Evolutionary conservation across 2,329 filamentous ascomycete genomes (phyloP).

Genomic region (Hypoxylon sp.): DNA sequence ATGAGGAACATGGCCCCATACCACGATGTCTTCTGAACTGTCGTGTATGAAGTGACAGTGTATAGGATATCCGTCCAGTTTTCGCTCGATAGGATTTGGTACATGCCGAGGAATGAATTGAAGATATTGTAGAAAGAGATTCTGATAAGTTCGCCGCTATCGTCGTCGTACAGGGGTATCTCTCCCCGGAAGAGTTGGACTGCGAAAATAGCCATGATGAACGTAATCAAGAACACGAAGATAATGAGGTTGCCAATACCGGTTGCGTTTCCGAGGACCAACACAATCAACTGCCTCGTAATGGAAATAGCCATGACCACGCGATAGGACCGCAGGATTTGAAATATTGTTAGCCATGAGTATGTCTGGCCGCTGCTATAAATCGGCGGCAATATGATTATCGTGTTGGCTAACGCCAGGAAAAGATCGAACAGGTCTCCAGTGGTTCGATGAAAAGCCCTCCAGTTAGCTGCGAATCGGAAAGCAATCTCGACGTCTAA

Average conservation of each 20-base stretch:
- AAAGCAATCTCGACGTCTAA: slow-evolving; percentile 84
- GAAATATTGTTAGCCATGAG: slow-evolving; percentile 89
- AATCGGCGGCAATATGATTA: slow-evolving; percentile 87
- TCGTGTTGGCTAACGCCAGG: slow-evolving; percentile 79
- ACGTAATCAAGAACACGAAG: slow-evolving; percentile 96
- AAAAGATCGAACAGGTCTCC: slow-evolving; percentile 82
- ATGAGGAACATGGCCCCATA: slow-evolving; percentile 91
- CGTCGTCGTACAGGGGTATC: slow-evolving; percentile 69
- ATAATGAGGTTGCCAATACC: slow-evolving; percentile 95
- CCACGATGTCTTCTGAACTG: slow-evolving; percentile 78
- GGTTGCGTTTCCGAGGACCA: slow-evolving; percentile 88
- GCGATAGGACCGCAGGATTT: slow-evolving; percentile 90
- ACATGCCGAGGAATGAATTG: slow-evolving; percentile 97
- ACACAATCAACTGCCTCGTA: slow-evolving; percentile 83
- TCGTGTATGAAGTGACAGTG: slow-evolving; percentile 75
- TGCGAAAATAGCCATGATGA: slow-evolving; percentile 91
- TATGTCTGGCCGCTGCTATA: slow-evolving; percentile 75
- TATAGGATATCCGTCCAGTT: slow-evolving; percentile 94
- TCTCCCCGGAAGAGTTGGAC: slow-evolving; percentile 91
- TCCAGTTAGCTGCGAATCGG: slow-evolving; percentile 81
- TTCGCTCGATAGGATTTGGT: slow-evolving; percentile 93
- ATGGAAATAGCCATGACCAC: slow-evolving; percentile 89
- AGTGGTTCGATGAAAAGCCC: slow-evolving; percentile 75
- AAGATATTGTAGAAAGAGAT: slow-evolving; percentile 90
- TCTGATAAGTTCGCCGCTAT: slow-evolving; percentile 66